Evolutionary conservation across 768 basidiomycete genomes (phyloP).

Genomic region (Crucibulum laeve): DNA sequence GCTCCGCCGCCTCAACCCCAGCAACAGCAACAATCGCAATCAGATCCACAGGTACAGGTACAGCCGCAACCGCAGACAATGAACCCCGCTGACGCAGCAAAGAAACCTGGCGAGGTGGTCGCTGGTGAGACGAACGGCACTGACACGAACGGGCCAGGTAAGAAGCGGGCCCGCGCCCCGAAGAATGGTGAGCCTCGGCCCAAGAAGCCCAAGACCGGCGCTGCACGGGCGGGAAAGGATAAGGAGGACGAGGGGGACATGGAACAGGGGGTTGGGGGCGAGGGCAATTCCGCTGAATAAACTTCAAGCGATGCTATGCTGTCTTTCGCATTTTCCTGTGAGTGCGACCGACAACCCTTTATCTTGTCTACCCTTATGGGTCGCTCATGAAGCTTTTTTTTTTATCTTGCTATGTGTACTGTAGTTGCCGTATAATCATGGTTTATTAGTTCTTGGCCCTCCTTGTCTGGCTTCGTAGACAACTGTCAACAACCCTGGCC

Average conservation of each 20-base stretch:
- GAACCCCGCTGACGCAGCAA: slow-evolving; percentile 21
- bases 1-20: slow-evolving; percentile 10
- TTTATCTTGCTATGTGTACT: too few species aligned
- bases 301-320: neutral
- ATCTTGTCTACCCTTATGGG: too few species aligned
- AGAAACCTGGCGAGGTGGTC: slow-evolving; percentile 18
- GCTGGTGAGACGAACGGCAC: slow-evolving; percentile 7
- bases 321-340: neutral
- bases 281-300: slow-evolving; percentile 3
- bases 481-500: too few species aligned
- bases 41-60: slow-evolving; percentile 10
- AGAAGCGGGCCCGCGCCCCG: slow-evolving; percentile 20
- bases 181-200: slow-evolving; percentile 25
- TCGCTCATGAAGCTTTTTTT: too few species aligned
- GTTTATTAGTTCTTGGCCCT: too few species aligned
- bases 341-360: neutral
- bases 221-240: slow-evolving; percentile 8
- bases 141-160: slow-evolving; percentile 13
- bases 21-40: too few species aligned
- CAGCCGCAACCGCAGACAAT: slow-evolving; percentile 19
- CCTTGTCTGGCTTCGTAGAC: too few species aligned
- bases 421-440: too few species aligned
- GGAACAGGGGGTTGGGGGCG: slow-evolving; percentile 8
- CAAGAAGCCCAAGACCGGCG: slow-evolving; percentile 22
- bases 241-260: slow-evolving; percentile 14